Evolutionary conservation across 1,284 basidiomycete genomes (phyloP).

Genomic region (Moesziomyces globuligerus): DNA sequence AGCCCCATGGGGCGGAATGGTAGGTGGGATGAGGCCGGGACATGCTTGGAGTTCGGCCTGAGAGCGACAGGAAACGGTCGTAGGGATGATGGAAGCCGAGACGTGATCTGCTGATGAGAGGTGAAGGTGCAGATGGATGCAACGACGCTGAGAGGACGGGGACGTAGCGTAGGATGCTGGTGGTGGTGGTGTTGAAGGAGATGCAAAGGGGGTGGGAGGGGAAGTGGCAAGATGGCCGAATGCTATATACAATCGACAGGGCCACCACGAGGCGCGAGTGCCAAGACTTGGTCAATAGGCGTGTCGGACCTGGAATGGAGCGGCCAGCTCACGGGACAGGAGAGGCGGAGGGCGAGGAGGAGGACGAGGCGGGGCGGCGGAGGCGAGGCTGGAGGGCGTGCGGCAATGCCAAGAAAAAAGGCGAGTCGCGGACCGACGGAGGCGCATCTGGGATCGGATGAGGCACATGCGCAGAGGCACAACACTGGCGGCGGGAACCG

Average conservation of each 20-base stretch:
- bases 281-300: constrained; percentile 17
- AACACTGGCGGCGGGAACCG: background rate
- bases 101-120: background rate
- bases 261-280: constrained; percentile 29
- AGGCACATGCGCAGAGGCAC: background rate
- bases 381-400: background rate
- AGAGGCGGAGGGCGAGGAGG: background rate
- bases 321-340: background rate
- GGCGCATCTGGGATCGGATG: background rate
- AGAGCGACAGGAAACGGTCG: too few relatives aligned
- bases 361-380: background rate
- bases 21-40: constrained; percentile 33
- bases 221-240: constrained; percentile 1
- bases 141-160: background rate
- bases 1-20: constrained; percentile 29
- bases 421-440: background rate
- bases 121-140: background rate
- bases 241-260: constrained; percentile 26
- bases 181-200: constrained; percentile 16
- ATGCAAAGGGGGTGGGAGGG: background rate
- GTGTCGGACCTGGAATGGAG: background rate
- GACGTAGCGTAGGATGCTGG: constrained; percentile 4
- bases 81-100: background rate
- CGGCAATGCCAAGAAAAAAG: constrained; percentile 1
- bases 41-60: constrained; percentile 24